Percentiles rank a stretch among this genome's conserved stretches.
Conservation (phyloP, 805 yeast genomes). For the Yamadazyma takamatsuzukensis region DNA sequence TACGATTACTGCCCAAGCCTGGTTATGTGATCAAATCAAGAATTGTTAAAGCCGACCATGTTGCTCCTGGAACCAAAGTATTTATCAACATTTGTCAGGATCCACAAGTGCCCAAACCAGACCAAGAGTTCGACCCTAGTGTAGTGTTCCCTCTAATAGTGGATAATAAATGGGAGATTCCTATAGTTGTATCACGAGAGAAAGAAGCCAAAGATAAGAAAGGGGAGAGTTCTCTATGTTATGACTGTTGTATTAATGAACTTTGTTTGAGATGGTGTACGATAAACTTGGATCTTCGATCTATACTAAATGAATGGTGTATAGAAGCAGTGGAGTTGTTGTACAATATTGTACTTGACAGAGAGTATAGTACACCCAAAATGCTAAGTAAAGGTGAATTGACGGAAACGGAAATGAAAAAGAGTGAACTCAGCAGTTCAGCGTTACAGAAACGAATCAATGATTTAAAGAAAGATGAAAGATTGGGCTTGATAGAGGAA, state of each 20-base stretch:
- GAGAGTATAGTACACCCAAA: conserved; percentile 68
- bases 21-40: conserved; percentile 72
- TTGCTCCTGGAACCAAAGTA: conserved; percentile 47
- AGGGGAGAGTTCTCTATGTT: conserved; percentile 60
- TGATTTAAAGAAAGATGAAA: conserved; percentile 37
- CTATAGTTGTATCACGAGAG: conserved; percentile 64
- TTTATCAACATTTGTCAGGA: conserved; percentile 78
- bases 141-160: conserved; percentile 60
- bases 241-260: conserved; percentile 76
- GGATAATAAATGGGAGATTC: conserved; percentile 80
- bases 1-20: conserved; percentile 49
- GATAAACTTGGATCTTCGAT: conserved; percentile 53
- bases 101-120: conserved; percentile 61
- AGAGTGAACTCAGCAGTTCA: conserved; percentile 38
- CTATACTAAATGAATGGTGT: conserved; percentile 78
- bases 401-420: conserved; percentile 41
- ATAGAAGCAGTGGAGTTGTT: conserved; percentile 70
- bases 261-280: conserved; percentile 60
- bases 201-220: conserved; percentile 63
- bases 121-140: conserved; percentile 48
- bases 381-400: conserved; percentile 66
- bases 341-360: conserved; percentile 45
- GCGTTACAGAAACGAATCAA: conserved; percentile 34
- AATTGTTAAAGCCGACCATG: conserved; percentile 32
- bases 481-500: conserved; percentile 43